phyloP scores from a whole-genome alignment of 78 protist genomes.

The Planoprotostelium fungivorum region DNA sequence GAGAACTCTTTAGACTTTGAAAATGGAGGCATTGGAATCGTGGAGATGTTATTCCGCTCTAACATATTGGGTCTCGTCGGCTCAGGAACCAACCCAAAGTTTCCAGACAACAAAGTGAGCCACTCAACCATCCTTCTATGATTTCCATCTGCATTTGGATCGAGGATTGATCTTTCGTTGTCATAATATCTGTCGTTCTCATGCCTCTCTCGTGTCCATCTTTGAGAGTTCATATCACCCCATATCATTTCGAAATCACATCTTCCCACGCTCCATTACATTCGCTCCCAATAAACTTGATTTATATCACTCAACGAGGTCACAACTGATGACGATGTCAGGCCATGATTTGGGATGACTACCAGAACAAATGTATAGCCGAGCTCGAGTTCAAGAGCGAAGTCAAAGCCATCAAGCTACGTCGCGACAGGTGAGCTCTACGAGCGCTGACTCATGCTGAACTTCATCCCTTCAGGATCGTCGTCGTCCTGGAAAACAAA shows the following conservation, averaged over 20 bases:
- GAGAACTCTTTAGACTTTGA: constrained; percentile 22
- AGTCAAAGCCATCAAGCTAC: constrained; percentile 89
- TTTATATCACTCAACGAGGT: too few relatives aligned
- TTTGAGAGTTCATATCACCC: too few relatives aligned
- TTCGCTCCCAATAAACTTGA: too few relatives aligned
- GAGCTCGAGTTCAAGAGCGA: constrained; percentile 84
- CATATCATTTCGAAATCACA: too few relatives aligned
- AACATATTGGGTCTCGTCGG: constrained; percentile 96
- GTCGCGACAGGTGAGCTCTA: constrained; percentile 84
- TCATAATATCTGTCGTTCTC: too few relatives aligned
- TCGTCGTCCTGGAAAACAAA: constrained; percentile 81
- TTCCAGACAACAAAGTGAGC: constrained; percentile 77
- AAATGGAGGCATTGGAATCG: constrained; percentile 91
- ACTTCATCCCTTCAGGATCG: constrained; percentile 52
- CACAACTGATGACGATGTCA: not conserved
- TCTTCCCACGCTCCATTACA: too few relatives aligned
- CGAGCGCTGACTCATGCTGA: not conserved
- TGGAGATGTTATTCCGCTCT: constrained; percentile 96
- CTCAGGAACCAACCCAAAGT: constrained; percentile 89
- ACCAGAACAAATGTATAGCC: constrained; percentile 69
- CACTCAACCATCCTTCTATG: too few relatives aligned
- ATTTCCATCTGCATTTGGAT: too few relatives aligned
- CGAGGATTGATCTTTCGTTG: too few relatives aligned
- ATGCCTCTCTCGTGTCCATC: too few relatives aligned
- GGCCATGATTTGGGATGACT: constrained; percentile 97